phyloP scores from a whole-genome alignment of 2,329 filamentous ascomycete genomes.

The Pseudofabraea citricarpa region DNA sequence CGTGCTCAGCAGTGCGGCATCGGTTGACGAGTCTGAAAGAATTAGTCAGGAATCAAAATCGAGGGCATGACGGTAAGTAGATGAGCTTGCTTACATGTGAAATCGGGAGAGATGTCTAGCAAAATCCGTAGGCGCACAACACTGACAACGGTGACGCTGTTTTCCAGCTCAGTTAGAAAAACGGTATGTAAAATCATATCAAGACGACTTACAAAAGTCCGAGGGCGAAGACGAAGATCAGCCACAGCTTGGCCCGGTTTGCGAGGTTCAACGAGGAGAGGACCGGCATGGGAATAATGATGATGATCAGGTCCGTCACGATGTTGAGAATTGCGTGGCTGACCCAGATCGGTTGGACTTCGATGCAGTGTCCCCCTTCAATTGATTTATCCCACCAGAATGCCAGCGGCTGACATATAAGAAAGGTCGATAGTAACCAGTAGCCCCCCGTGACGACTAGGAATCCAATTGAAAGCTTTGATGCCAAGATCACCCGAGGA shows the following conservation, averaged over 20 bases:
- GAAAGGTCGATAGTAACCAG: background rate
- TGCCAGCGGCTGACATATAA: background rate
- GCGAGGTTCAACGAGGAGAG: background rate
- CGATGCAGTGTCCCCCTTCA: background rate
- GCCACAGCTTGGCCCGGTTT: background rate
- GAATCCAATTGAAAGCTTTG: background rate
- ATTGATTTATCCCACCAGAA: background rate
- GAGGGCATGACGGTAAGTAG: background rate
- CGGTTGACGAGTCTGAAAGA: too few relatives aligned
- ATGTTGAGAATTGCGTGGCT: background rate
- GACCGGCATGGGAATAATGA: conserved; percentile 1
- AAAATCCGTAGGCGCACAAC: background rate
- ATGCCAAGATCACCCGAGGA: background rate
- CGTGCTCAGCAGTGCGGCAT: background rate
- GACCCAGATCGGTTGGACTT: background rate
- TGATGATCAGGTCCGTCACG: background rate
- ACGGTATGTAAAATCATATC: background rate
- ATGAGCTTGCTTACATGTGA: background rate
- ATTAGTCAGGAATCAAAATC: background rate
- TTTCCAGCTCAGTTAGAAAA: background rate
- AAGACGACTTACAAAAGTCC: background rate
- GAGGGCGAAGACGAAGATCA: background rate
- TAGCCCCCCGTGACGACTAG: background rate
- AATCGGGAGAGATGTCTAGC: background rate
- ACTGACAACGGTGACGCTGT: background rate